phyloP scores from a whole-genome alignment of 345 rosid species.

The Moricandia arvensis region DNA sequence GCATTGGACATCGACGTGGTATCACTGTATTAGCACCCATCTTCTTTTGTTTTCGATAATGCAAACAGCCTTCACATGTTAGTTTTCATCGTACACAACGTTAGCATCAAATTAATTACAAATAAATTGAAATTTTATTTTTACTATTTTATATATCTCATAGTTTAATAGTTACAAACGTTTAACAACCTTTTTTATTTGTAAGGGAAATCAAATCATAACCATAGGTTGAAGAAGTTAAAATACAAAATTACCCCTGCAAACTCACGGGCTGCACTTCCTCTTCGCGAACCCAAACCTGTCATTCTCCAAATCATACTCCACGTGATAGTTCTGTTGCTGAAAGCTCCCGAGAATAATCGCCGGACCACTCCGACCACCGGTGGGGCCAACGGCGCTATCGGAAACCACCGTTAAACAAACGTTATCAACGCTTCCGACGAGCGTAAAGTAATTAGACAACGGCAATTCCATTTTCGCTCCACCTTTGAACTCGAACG shows the following conservation, averaged over 20 bases:
- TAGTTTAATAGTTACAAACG: conserved; percentile 13
- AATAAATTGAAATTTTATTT: not conserved
- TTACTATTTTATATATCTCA: not conserved
- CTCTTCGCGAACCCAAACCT: conserved; percentile 67
- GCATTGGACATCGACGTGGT: conserved; percentile 23
- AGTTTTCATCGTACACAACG: too few relatives aligned
- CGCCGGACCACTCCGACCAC: conserved; percentile 56
- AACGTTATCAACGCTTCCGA: conserved; percentile 33
- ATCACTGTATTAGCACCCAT: conserved; percentile 10
- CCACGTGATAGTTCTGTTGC: conserved; percentile 74
- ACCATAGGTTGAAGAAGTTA: not conserved
- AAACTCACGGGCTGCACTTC: conserved; percentile 44
- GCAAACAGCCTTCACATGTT: too few relatives aligned
- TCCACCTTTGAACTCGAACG: conserved; percentile 78
- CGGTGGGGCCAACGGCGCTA: conserved; percentile 23
- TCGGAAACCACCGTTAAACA: conserved; percentile 59
- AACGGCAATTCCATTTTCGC: conserved; percentile 66
- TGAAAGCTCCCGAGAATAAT: conserved; percentile 79
- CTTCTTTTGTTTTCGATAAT: not conserved
- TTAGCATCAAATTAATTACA: too few relatives aligned
- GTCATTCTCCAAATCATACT: conserved; percentile 67
- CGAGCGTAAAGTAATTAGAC: conserved; percentile 55
- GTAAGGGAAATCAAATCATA: conserved; percentile 16
- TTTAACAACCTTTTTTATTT: conserved; percentile 8
- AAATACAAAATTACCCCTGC: conserved; percentile 14